Conservation (phyloP, 371 early-diverging fungal species). For the Mortierella sp. region DNA sequence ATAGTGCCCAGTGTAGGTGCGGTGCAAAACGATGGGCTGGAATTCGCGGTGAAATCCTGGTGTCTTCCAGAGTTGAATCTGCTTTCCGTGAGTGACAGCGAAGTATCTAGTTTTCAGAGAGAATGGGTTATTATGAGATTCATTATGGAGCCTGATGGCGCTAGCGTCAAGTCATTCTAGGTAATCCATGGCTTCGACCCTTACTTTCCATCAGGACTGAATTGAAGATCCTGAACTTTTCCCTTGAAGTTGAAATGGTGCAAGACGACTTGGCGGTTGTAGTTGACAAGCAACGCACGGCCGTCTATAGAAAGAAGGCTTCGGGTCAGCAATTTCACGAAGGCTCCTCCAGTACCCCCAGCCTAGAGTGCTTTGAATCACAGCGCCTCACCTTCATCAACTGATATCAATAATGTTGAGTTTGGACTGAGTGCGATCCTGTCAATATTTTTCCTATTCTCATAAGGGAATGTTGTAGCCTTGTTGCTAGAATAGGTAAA, state of each 20-base stretch:
- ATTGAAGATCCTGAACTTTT: constrained; percentile 84
- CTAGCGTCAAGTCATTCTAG: no score
- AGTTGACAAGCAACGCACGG: constrained; percentile 88
- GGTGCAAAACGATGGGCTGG: constrained; percentile 89
- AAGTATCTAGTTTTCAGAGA: constrained; percentile 64
- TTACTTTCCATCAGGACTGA: constrained; percentile 82
- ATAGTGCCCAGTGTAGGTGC: constrained; percentile 86
- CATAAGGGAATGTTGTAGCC: constrained; percentile 92
- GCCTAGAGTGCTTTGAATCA: background rate
- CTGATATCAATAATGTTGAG: constrained; percentile 85
- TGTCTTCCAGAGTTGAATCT: constrained; percentile 93
- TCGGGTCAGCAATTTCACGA: background rate
- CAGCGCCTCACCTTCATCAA: constrained; percentile 84
- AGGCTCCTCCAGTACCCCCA: background rate
- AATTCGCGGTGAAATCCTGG: constrained; percentile 94
- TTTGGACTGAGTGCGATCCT: constrained; percentile 93
- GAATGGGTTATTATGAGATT: background rate
- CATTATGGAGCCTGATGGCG: background rate
- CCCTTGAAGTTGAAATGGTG: constrained; percentile 91
- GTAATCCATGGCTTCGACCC: background rate
- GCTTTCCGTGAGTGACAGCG: constrained; percentile 89
- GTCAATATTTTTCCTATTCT: constrained; percentile 90
- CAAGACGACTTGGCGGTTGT: constrained; percentile 83
- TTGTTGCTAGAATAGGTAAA: constrained; percentile 75
- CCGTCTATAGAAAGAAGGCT: constrained; percentile 76